phyloP scores from a whole-genome alignment of 441 rosid species.

The Pelargonium australe region DNA sequence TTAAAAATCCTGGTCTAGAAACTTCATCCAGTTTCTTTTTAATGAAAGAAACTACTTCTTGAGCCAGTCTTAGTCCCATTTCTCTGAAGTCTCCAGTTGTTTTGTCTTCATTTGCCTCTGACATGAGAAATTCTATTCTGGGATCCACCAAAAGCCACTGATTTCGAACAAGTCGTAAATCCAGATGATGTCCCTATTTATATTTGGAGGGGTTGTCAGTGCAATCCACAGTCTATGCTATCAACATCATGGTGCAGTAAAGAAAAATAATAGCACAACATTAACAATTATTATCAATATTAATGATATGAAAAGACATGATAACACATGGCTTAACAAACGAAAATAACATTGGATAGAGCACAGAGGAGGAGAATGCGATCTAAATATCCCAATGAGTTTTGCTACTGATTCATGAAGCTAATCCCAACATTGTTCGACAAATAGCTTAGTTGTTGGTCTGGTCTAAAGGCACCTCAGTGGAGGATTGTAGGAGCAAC shows the following conservation, averaged over 20 bases:
- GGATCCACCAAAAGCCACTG: slow-evolving; percentile 97
- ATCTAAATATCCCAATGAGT: too few species aligned
- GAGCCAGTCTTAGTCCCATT: slow-evolving; percentile 85
- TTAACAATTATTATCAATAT: too few species aligned
- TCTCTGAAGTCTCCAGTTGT: slow-evolving; percentile 87
- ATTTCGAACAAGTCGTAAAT: slow-evolving; percentile 78
- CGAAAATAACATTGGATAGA: too few species aligned
- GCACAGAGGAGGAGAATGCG: too few species aligned
- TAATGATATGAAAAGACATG: too few species aligned
- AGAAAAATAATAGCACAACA: neutral
- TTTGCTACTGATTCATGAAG: too few species aligned
- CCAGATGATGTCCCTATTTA: slow-evolving; percentile 83
- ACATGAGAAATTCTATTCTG: slow-evolving; percentile 80
- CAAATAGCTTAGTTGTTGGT: too few species aligned
- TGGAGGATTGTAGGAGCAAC: too few species aligned
- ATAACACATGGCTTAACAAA: too few species aligned
- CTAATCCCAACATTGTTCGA: too few species aligned
- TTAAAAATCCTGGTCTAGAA: slow-evolving; percentile 49
- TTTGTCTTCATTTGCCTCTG: slow-evolving; percentile 77
- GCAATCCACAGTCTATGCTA: slow-evolving; percentile 13
- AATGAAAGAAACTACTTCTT: slow-evolving; percentile 69
- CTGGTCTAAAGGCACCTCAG: too few species aligned
- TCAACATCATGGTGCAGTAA: slow-evolving; percentile 15
- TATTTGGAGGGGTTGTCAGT: slow-evolving; percentile 9
- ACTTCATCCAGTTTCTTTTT: slow-evolving; percentile 70